Evolutionary conservation across 345 rosid species (phyloP), one percentile per base, ranked within the genome.

Genomic region (Microthlaspi erraticum): DNA sequence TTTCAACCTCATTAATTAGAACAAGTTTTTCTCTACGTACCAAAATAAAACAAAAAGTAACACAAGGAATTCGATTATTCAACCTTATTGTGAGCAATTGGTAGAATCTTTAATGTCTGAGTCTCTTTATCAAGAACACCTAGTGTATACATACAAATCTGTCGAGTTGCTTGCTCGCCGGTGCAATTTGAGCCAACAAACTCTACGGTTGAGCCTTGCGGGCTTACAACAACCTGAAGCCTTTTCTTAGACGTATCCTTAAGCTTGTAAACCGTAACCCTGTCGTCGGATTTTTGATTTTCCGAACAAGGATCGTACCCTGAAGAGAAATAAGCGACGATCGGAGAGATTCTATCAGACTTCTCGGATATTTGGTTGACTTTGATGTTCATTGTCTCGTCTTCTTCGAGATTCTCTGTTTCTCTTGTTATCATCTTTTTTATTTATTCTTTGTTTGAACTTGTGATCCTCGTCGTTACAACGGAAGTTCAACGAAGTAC

Each of bases 81-180:
- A 55, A 90, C 97, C 97, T 89, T 93, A 54, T 88, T 81, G 55
- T 87, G 64, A 75, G 92, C 96, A 78, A 93, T 71, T 2, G 98
- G 96, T 61, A 88, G 55, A 79, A 87, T 73, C 77, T 56, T 88
- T 79, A 93, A 75, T 10, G 85, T 84, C 66, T 74, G 77, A 14
- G 81, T 73, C 55, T 79, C 80, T 83, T 82, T 93, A 61, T 93
- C 93, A n/a, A 90, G 73, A 39, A 87, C 78, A 32, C 94, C 98
- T 14, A 93, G 82, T 0, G 87, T 80, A 66, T 85, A 84, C 29
- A 78, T 77, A 68, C 89, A 87, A 49, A 81, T 63, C 85, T 88
- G 92, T 16, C 83, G 74, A 31, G 90, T 73, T 2, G 75, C 71
- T 31, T 89, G 84, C 83, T 91, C 98, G 5, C 92, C 96, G 1